Percentiles rank a stretch among this genome's conserved stretches.
Conservation (phyloP, 495 filamentous ascomycete species). For the Aspergillus incahuasiensis region DNA sequence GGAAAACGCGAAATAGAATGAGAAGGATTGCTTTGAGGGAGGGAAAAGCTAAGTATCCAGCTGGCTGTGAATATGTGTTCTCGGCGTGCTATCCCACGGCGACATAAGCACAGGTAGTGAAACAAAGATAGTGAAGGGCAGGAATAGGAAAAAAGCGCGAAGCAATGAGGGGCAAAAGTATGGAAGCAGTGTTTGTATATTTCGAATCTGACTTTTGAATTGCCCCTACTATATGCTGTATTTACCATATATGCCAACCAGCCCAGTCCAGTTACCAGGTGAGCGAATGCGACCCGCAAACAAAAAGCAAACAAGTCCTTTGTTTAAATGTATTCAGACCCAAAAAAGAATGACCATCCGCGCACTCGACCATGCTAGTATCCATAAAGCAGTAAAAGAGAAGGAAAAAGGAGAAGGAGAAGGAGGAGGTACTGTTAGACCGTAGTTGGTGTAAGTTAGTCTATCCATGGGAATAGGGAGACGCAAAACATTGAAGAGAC, state of each 20-base stretch:
- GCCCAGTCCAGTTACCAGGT: neutral
- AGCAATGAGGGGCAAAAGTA: too few species aligned
- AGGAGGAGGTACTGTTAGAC: neutral
- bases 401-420: neutral
- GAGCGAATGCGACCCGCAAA: neutral
- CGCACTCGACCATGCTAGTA: slow-evolving; percentile 4
- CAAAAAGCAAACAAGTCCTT: neutral
- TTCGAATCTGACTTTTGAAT: slow-evolving; percentile 9
- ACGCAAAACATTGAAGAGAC: neutral
- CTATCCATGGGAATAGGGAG: slow-evolving; percentile 3
- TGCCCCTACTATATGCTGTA: slow-evolving; percentile 9
- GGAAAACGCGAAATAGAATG: neutral
- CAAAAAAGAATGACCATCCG: slow-evolving; percentile 4
- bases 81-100: neutral
- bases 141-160: neutral
- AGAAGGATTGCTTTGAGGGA: slow-evolving; percentile 4
- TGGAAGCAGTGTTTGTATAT: neutral
- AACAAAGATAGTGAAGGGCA: neutral
- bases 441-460: neutral
- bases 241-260: slow-evolving; percentile 8
- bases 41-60: too few species aligned
- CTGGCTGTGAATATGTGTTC: slow-evolving; percentile 3
- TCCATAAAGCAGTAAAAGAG: neutral
- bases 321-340: neutral
- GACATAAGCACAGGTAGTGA: neutral